Percentiles rank a stretch among this genome's conserved stretches.
Conservation (phyloP, 192 early-diverging fungal genomes). For the Backusella morwellensis region DNA sequence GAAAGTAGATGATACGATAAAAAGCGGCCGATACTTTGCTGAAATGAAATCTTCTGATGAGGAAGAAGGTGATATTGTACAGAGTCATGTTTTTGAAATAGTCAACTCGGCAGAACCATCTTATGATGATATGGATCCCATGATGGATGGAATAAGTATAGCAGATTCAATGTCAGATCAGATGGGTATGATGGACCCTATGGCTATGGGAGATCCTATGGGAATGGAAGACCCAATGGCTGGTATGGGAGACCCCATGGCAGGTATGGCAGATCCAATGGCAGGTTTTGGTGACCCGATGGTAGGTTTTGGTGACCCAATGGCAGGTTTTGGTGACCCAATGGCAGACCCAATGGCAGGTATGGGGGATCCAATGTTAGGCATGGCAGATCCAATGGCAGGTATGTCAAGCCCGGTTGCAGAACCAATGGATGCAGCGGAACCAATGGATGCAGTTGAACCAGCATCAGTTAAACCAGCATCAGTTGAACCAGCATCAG, state of each 20-base stretch:
- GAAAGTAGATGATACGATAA: neutral
- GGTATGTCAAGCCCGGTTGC: neutral
- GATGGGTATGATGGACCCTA: neutral
- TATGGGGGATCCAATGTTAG: neutral
- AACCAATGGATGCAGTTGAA: neutral
- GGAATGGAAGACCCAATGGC: neutral
- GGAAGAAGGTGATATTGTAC: neutral
- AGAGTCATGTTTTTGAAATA: conserved; percentile 3
- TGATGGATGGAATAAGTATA: neutral
- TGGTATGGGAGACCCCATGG: neutral
- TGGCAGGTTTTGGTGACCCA: neutral
- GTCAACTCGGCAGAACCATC: neutral
- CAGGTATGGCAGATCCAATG: neutral
- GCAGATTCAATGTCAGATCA: neutral
- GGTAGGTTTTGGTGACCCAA: neutral
- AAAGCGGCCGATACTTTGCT: neutral
- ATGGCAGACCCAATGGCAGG: neutral
- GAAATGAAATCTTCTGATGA: neutral
- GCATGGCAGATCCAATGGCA: neutral
- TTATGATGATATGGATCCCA: neutral
- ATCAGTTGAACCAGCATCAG: neutral
- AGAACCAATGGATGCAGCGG: neutral
- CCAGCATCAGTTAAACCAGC: neutral
- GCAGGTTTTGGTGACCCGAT: neutral
- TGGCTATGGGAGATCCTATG: neutral